Conservation (phyloP, 495 filamentous ascomycete genomes). For the Lentithecium fluviatile region DNA sequence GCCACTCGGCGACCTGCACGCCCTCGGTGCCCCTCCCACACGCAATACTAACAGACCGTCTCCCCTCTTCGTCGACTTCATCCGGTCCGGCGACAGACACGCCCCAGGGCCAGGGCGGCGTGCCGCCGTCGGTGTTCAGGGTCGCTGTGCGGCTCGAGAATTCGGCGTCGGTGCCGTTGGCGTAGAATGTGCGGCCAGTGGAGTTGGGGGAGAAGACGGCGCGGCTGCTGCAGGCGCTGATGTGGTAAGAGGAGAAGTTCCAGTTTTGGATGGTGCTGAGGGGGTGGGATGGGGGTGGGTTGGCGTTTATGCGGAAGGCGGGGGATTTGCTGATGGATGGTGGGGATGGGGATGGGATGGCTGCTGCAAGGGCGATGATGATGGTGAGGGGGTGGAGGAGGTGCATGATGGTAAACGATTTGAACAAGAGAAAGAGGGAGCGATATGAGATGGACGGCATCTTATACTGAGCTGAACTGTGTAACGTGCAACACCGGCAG, state of each 20-base stretch:
- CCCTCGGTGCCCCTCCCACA: background rate
- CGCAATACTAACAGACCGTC: background rate
- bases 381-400: background rate
- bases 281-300: background rate
- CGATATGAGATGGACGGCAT: no score
- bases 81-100: background rate
- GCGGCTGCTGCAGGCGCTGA: constrained; percentile 4
- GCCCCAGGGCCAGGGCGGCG: constrained; percentile 9
- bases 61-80: background rate
- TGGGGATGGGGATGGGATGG: background rate
- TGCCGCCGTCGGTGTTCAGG: constrained; percentile 3
- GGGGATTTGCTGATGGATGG: constrained; percentile 1
- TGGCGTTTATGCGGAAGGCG: constrained; percentile 5
- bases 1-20: background rate
- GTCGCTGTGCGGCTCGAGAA: background rate
- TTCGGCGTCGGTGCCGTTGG: constrained; percentile 10
- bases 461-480: no score
- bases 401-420: background rate
- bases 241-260: constrained; percentile 16
- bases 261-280: constrained; percentile 1
- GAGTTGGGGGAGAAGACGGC: constrained; percentile 2
- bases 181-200: constrained; percentile 14
- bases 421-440: no score
- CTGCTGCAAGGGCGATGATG: background rate
- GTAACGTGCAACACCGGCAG: no score